A percentile compares a stretch with the other conserved stretches of the same genome.
Conservation (phyloP, 2,329 filamentous ascomycete genomes). For the Davidsoniella neocaledoniae region DNA sequence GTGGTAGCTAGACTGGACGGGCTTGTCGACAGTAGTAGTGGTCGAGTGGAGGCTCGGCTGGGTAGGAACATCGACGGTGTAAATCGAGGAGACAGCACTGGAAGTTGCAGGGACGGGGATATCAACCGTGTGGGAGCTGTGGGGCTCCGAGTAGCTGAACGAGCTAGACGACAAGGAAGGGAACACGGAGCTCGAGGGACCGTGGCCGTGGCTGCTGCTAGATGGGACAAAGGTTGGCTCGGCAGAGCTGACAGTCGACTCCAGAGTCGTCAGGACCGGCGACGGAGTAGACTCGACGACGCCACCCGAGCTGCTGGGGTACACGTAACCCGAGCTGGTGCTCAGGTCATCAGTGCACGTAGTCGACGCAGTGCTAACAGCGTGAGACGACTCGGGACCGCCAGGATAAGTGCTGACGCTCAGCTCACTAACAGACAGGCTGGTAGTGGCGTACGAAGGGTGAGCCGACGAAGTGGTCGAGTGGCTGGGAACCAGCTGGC, state of each 20-base stretch:
- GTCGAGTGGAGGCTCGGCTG: no score
- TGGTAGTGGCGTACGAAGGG: not conserved
- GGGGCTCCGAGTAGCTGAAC: not conserved
- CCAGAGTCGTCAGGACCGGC: constrained; percentile 7
- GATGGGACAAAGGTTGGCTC: constrained; percentile 1
- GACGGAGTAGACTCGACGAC: constrained; percentile 4
- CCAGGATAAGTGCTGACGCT: constrained; percentile 2
- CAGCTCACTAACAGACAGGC: not conserved
- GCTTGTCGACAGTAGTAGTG: not conserved
- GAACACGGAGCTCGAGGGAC: not conserved
- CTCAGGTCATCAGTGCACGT: constrained; percentile 2
- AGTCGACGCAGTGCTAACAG: not conserved
- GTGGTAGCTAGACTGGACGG: not conserved
- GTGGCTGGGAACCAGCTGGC: not conserved
- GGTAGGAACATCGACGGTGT: no score
- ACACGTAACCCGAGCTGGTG: not conserved
- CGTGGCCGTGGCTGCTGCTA: not conserved
- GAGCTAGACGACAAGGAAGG: not conserved
- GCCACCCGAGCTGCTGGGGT: not conserved
- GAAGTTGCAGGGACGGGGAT: not conserved
- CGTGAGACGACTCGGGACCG: not conserved
- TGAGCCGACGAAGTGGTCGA: not conserved
- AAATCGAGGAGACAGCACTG: no score
- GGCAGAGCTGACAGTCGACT: constrained; percentile 5
- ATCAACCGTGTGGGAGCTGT: not conserved